phyloP scores from a whole-genome alignment of 768 basidiomycete genomes.

The Nevesoporus exiguus region DNA sequence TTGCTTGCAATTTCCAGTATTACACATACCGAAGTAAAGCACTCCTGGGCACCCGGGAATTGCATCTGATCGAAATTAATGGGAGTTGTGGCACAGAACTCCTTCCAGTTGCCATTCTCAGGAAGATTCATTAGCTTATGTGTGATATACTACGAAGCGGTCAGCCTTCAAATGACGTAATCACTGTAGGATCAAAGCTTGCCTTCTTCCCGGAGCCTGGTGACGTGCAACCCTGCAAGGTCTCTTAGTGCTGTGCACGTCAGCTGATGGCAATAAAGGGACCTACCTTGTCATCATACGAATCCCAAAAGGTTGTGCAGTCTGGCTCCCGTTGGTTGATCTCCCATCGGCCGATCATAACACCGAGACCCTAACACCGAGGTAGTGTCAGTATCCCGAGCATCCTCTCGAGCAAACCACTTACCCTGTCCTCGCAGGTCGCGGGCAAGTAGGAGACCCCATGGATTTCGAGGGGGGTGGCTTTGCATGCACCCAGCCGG shows the following conservation, averaged over 20 bases:
- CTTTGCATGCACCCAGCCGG: constrained; percentile 22
- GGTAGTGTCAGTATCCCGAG: not conserved
- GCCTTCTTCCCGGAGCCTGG: constrained; percentile 23
- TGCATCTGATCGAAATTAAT: constrained; percentile 18
- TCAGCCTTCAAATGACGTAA: not conserved
- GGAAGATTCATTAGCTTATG: constrained; percentile 28
- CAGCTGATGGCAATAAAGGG: not conserved
- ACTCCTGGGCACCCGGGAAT: constrained; percentile 21
- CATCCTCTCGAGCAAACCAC: not conserved
- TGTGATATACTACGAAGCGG: constrained; percentile 21
- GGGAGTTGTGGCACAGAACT: constrained; percentile 36
- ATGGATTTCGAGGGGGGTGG: constrained; percentile 20
- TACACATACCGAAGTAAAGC: constrained; percentile 13
- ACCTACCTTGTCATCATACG: constrained; percentile 26
- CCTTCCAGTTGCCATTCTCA: constrained; percentile 24
- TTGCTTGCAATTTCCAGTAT: not conserved
- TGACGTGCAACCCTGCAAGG: constrained; percentile 22
- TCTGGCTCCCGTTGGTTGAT: constrained; percentile 25
- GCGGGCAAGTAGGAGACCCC: constrained; percentile 17
- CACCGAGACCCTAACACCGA: constrained; percentile 9
- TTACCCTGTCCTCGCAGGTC: constrained; percentile 25
- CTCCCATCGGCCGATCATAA: constrained; percentile 28
- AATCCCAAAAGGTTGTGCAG: constrained; percentile 26
- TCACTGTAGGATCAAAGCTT: not conserved
- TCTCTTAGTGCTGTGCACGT: not conserved